These are phyloP conservation scores for Endogone sp. DNA, from an alignment of 192 early-diverging fungal species.

Conservation along the genomic window DNA sequence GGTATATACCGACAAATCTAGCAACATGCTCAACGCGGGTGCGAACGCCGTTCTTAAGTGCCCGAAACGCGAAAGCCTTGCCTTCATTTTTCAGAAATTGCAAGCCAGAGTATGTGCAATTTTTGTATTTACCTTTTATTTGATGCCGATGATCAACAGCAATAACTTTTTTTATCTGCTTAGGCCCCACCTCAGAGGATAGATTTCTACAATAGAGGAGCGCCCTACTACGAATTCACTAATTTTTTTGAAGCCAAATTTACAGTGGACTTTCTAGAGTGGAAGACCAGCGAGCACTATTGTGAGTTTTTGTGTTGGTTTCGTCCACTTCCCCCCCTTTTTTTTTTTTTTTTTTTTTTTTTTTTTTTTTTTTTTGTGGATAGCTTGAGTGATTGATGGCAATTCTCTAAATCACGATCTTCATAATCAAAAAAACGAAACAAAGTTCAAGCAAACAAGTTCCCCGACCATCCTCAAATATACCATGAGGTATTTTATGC, in stretches of 20 bases:
- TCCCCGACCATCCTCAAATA: neutral
- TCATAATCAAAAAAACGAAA: no score
- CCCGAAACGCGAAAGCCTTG: neutral
- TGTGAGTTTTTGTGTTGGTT: neutral
- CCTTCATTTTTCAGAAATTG: neutral
- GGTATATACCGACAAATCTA: neutral
- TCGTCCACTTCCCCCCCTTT: no score
- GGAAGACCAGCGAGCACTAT: neutral
- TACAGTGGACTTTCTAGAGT: neutral
- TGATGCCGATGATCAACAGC: neutral
- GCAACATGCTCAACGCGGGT: neutral
- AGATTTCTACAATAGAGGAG: neutral
- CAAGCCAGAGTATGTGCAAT: neutral
- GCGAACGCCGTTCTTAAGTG: neutral
- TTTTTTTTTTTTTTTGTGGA: neutral
- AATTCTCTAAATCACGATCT: neutral
- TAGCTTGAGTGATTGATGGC: neutral
- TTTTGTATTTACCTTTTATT: neutral
- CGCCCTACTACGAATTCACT: neutral
- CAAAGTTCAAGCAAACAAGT: neutral
- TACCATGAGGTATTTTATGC: neutral
- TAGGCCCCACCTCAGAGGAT: neutral
- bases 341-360: no score
- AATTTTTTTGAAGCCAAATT: neutral
- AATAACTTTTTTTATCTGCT: neutral